A percentile compares a stretch with the other conserved stretches of the same genome.
These are phyloP conservation scores for Penicillium sclerotiorum DNA, from an alignment of 2,329 filamentous ascomycete species.

Conservation along the genomic window DNA sequence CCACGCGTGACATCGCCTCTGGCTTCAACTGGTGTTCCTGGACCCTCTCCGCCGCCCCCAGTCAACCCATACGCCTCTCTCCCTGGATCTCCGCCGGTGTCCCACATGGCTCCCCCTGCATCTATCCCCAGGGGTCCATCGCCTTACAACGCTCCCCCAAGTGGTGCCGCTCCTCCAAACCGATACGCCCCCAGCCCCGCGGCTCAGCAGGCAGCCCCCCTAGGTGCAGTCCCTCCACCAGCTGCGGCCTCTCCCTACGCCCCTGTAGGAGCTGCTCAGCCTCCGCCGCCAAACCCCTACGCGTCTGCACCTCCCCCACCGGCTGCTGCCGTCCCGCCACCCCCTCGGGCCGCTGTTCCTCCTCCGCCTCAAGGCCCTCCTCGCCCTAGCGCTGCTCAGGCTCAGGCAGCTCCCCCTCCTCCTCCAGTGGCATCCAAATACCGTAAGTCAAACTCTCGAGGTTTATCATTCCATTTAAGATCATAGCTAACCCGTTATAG, in stretches of 20 bases:
- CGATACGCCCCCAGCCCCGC: constrained; percentile 73
- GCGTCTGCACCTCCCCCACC: constrained; percentile 13
- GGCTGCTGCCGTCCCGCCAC: constrained; percentile 5
- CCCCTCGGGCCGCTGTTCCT: constrained; percentile 33
- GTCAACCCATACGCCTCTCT: constrained; percentile 43
- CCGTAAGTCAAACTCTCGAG: constrained; percentile 58
- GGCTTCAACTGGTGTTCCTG: constrained; percentile 64
- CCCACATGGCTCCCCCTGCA: constrained; percentile 53
- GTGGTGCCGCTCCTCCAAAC: constrained; percentile 68
- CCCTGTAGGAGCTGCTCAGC: constrained; percentile 49
- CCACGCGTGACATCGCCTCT: constrained; percentile 73
- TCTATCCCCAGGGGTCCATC: constrained; percentile 71
- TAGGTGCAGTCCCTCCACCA: constrained; percentile 49
- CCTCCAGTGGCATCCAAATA: constrained; percentile 62
- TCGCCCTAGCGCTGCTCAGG: constrained; percentile 53
- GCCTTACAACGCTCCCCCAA: constrained; percentile 81
- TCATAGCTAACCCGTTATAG: constrained; percentile 30
- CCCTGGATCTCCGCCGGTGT: constrained; percentile 47
- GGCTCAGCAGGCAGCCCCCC: constrained; percentile 54
- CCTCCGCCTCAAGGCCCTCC: constrained; percentile 45
- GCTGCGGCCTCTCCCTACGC: constrained; percentile 58
- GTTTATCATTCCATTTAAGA: no score
- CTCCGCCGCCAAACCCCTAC: constrained; percentile 46
- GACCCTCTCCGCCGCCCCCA: constrained; percentile 55
- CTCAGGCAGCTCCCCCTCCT: constrained; percentile 51